Evolutionary conservation across 2,329 filamentous ascomycete genomes (phyloP).

Genomic region (Venturia asperata): DNA sequence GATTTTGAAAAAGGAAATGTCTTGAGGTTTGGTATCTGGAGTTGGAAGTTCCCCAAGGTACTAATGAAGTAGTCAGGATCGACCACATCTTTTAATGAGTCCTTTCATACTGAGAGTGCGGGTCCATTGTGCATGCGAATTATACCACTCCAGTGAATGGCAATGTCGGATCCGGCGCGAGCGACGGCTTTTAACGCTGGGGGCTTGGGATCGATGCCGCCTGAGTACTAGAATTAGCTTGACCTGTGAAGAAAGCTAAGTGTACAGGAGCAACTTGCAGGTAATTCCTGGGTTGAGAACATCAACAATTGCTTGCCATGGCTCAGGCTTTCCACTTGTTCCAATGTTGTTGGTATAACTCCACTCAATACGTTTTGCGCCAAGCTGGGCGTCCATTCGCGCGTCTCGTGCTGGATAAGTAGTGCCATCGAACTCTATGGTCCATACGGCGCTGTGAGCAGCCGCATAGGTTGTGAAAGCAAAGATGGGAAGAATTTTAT

Average conservation of each 20-base stretch:
- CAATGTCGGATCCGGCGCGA: conserved; percentile 14
- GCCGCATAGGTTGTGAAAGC: not conserved
- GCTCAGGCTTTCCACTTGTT: not conserved
- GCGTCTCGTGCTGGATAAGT: conserved; percentile 18
- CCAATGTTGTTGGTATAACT: not conserved
- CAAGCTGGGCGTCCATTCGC: conserved; percentile 13
- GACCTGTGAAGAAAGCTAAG: too few species aligned
- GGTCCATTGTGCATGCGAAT: conserved; percentile 17
- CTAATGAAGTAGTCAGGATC: not conserved
- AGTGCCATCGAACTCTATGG: conserved; percentile 17
- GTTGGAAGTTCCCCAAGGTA: conserved; percentile 6
- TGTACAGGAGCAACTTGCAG: not conserved
- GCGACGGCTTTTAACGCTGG: conserved; percentile 16
- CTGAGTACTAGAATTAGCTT: not conserved
- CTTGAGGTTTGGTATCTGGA: conserved; percentile 1
- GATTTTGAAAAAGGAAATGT: conserved; percentile 18
- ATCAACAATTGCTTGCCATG: conserved; percentile 6
- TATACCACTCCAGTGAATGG: conserved; percentile 17
- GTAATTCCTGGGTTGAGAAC: conserved; percentile 9
- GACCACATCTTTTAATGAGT: too few species aligned
- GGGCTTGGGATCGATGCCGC: conserved; percentile 6
- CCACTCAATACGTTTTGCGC: conserved; percentile 19
- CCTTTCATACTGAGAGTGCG: not conserved
- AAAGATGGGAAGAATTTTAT: not conserved
- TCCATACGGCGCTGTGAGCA: conserved; percentile 17